These are phyloP conservation scores for Globisporangium recalcitrans DNA, from an alignment of 352 stramenopile genomes.

Conservation along the genomic window DNA sequence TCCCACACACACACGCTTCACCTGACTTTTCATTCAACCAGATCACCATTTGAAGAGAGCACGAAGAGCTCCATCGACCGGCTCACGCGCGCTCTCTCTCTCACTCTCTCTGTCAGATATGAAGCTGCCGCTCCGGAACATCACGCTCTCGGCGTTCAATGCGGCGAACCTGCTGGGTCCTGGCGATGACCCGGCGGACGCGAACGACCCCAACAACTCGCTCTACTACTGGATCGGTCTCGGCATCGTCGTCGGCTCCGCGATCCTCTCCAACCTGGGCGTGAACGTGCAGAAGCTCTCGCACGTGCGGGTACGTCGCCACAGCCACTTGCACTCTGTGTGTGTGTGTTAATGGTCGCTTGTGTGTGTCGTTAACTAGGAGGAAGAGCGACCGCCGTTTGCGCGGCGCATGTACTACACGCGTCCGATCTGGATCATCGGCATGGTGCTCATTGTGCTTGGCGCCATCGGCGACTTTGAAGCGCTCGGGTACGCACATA, in stretches of 20 bases:
- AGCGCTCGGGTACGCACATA: constrained; percentile 47
- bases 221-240: constrained; percentile 84
- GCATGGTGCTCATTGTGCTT: constrained; percentile 73
- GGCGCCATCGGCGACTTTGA: constrained; percentile 85
- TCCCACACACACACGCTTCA: neutral
- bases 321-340: neutral
- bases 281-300: constrained; percentile 87
- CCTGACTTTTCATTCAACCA: constrained; percentile 8
- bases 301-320: constrained; percentile 57
- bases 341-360: constrained; percentile 1
- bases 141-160: constrained; percentile 13
- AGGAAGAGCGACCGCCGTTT: constrained; percentile 62
- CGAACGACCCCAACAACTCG: constrained; percentile 35
- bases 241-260: constrained; percentile 69
- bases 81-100: neutral
- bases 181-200: neutral
- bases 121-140: constrained; percentile 15
- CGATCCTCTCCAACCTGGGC: constrained; percentile 79
- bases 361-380: constrained; percentile 20
- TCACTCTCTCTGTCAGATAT: constrained; percentile 5
- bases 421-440: constrained; percentile 78
- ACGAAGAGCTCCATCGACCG: neutral
- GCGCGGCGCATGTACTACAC: constrained; percentile 75
- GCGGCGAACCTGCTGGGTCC: constrained; percentile 9
- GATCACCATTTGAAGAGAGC: neutral